Percentiles rank a stretch among this genome's conserved stretches.
Evolutionary conservation across 2,329 filamentous ascomycete species (phyloP).

Genomic region (Pleoardoris graminearum): DNA sequence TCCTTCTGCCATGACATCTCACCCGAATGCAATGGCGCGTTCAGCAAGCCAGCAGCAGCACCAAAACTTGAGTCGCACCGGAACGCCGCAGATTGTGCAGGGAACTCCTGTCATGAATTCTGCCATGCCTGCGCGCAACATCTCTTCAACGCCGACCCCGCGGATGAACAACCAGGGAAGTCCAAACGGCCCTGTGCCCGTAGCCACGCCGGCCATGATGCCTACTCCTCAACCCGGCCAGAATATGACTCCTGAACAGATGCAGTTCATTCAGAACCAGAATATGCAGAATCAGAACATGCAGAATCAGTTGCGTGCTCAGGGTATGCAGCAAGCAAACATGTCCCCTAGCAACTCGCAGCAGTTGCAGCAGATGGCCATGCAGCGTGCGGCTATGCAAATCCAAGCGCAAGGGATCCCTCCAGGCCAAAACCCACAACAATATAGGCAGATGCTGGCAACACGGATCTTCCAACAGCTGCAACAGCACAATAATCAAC

Average conservation of each 20-base stretch:
- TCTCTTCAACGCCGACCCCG: constrained; percentile 43
- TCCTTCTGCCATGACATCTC: constrained; percentile 44
- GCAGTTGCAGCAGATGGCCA: constrained; percentile 31
- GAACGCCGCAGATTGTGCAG: constrained; percentile 45
- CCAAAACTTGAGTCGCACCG: constrained; percentile 40
- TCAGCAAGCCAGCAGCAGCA: constrained; percentile 45
- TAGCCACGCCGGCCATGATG: constrained; percentile 45
- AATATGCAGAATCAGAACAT: constrained; percentile 34
- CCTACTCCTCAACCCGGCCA: constrained; percentile 36
- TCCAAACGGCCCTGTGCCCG: constrained; percentile 39
- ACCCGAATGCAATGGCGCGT: constrained; percentile 40
- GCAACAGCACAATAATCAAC: constrained; percentile 35
- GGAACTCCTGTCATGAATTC: constrained; percentile 45
- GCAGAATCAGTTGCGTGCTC: constrained; percentile 29
- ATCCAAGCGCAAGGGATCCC: constrained; percentile 40
- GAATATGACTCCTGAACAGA: constrained; percentile 42
- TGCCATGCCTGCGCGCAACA: constrained; percentile 44
- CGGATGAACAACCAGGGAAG: constrained; percentile 45
- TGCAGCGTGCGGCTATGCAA: constrained; percentile 39
- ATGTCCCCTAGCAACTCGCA: constrained; percentile 17
- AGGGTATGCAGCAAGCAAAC: constrained; percentile 26
- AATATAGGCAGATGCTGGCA: constrained; percentile 34
- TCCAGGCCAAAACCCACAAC: constrained; percentile 28
- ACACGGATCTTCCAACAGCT: constrained; percentile 29
- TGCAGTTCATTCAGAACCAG: constrained; percentile 33